Evolutionary conservation across 306 rosid genomes (phyloP).

Genomic region (Cicer judaicum): DNA sequence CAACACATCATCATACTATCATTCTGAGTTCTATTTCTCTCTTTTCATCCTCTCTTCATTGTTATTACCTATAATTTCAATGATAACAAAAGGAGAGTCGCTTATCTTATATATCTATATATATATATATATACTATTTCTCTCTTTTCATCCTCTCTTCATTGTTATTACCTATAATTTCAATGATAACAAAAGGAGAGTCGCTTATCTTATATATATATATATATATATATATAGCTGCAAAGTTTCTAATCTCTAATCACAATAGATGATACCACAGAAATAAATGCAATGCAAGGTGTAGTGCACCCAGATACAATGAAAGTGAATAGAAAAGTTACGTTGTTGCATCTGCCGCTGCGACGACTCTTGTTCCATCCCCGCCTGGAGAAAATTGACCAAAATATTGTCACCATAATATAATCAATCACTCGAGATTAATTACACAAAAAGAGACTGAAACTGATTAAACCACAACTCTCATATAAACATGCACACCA

Average conservation of each 20-base stretch:
- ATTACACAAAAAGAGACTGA: background rate
- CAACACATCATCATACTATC: background rate
- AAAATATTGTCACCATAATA: conserved; percentile 39
- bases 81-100: conserved; percentile 10
- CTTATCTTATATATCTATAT: background rate
- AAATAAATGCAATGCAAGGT: conserved; percentile 40
- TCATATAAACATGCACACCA: conserved; percentile 14
- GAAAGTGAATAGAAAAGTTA: conserved; percentile 49
- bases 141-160: background rate
- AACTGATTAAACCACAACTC: background rate
- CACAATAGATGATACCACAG: background rate
- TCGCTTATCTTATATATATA: conserved; percentile 5
- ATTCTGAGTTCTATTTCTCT: conserved; percentile 22
- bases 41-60: background rate
- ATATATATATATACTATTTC: background rate
- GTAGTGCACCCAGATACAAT: conserved; percentile 27
- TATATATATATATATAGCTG: background rate
- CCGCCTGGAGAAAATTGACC: conserved; percentile 66
- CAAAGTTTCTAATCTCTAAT: conserved; percentile 15
- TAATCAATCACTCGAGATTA: conserved; percentile 34
- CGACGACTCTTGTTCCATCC: conserved; percentile 56
- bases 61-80: background rate
- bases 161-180: background rate
- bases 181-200: conserved; percentile 9
- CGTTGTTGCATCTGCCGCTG: conserved; percentile 93